Evolutionary conservation across 148 eudicot species (phyloP).

Genomic region (Beta vulgaris): DNA sequence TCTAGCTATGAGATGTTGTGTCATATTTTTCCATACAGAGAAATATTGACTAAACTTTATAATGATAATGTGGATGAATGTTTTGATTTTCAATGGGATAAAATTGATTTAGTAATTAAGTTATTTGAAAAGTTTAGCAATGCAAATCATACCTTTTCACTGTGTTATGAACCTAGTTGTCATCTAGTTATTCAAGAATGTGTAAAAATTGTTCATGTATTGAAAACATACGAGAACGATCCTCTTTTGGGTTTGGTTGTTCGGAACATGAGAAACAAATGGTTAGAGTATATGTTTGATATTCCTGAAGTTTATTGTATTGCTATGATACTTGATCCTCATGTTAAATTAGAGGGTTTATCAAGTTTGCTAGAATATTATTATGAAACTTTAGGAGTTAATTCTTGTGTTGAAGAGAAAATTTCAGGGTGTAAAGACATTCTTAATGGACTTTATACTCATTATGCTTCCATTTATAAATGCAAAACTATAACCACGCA

Average conservation of each 20-base stretch:
- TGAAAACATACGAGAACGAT: constrained; percentile 7
- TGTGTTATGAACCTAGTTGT: constrained; percentile 4
- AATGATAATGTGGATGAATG: background rate
- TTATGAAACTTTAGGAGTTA: constrained; percentile 2
- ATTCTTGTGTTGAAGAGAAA: constrained; percentile 4
- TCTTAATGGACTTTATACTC: background rate
- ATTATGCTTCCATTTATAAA: background rate
- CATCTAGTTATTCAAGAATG: constrained; percentile 5
- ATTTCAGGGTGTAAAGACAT: background rate
- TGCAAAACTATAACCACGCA: background rate
- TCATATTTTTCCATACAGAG: background rate
- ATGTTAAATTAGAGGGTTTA: constrained; percentile 9
- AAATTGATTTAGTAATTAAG: background rate
- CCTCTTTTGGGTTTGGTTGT: constrained; percentile 7
- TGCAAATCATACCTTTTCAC: background rate
- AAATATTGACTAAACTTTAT: background rate
- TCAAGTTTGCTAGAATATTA: background rate
- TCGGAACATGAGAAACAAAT: constrained; percentile 10
- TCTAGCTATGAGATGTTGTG: background rate
- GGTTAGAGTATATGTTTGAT: constrained; percentile 18
- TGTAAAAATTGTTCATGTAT: background rate
- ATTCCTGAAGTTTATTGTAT: constrained; percentile 4
- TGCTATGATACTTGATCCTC: constrained; percentile 4
- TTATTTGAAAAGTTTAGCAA: background rate
- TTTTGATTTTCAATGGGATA: background rate